A percentile compares a stretch with the other conserved stretches of the same genome.
Conservation (phyloP, 495 filamentous ascomycete genomes). For the Hyaloscypha variabilis region DNA sequence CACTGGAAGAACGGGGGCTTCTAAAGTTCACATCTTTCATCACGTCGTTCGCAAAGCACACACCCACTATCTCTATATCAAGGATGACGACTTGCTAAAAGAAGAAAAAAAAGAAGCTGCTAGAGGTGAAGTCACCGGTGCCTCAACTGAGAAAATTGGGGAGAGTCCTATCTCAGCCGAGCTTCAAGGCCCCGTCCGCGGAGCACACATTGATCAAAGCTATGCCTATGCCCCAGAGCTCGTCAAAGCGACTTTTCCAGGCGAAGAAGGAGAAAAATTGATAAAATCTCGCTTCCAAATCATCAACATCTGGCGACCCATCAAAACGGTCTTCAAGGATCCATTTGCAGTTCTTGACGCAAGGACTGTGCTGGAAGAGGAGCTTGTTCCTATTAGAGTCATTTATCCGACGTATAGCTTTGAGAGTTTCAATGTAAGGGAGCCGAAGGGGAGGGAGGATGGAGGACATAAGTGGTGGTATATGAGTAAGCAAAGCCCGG, state of each 20-base stretch:
- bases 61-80: no score
- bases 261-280: conserved; percentile 32
- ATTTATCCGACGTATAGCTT: conserved; percentile 43
- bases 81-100: no score
- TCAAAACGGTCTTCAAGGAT: conserved; percentile 58
- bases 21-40: no score
- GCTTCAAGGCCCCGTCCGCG: conserved; percentile 63
- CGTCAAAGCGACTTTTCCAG: conserved; percentile 37
- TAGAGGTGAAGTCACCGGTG: no score
- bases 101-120: no score
- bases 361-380: conserved; percentile 44
- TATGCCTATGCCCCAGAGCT: conserved; percentile 58
- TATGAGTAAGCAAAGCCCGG: conserved; percentile 50
- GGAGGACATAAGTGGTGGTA: conserved; percentile 49
- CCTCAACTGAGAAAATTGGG: no score
- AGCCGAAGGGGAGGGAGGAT: no score
- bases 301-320: conserved; percentile 71
- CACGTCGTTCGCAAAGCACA: no score
- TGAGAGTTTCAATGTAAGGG: conserved; percentile 43
- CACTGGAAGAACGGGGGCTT: no score
- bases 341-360: conserved; percentile 56
- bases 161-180: background rate
- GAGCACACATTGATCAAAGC: conserved; percentile 74
- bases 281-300: conserved; percentile 60
- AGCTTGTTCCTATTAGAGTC: conserved; percentile 47